Percentiles rank a stretch among this genome's conserved stretches.
phyloP scores from a whole-genome alignment of 495 filamentous ascomycete genomes.

The Xylona heveae region DNA sequence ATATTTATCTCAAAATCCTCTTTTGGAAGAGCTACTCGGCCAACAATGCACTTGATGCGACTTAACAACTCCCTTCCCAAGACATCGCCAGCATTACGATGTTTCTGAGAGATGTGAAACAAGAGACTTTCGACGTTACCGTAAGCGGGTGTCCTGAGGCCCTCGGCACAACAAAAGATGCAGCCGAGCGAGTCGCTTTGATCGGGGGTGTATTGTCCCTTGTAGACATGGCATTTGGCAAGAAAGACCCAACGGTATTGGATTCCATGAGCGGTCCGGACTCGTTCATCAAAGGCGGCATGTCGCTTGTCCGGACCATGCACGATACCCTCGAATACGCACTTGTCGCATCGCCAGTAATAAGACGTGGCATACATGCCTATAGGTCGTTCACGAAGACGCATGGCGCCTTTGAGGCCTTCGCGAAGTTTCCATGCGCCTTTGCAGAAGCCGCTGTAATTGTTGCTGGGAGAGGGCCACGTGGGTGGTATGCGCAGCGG shows the following conservation, averaged over 20 bases:
- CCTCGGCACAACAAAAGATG: conserved; percentile 24
- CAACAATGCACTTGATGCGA: conserved; percentile 15
- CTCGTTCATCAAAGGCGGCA: conserved; percentile 12
- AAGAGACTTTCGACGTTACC: conserved; percentile 20
- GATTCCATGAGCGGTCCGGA: conserved; percentile 18
- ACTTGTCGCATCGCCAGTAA: conserved; percentile 22
- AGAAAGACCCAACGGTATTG: conserved; percentile 27
- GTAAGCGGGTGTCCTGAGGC: conserved; percentile 16
- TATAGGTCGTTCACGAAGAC: conserved; percentile 12
- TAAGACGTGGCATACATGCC: conserved; percentile 15
- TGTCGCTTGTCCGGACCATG: conserved; percentile 7
- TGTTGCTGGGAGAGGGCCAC: too few relatives aligned
- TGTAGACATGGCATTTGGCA: conserved; percentile 22
- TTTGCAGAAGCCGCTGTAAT: conserved; percentile 29
- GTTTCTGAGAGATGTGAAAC: conserved; percentile 17
- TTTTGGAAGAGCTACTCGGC: conserved; percentile 10
- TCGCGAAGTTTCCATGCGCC: conserved; percentile 25
- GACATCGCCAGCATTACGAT: conserved; percentile 12
- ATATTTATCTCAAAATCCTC: conserved; percentile 24
- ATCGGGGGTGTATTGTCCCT: conserved; percentile 6
- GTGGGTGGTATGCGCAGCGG: too few relatives aligned
- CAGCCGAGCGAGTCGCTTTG: conserved; percentile 15
- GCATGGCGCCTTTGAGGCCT: conserved; percentile 17
- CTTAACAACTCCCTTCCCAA: conserved; percentile 12
- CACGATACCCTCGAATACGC: conserved; percentile 18